Evolutionary conservation across 2,329 filamentous ascomycete species (phyloP).

Genomic region (Niveomyces coronatus): DNA sequence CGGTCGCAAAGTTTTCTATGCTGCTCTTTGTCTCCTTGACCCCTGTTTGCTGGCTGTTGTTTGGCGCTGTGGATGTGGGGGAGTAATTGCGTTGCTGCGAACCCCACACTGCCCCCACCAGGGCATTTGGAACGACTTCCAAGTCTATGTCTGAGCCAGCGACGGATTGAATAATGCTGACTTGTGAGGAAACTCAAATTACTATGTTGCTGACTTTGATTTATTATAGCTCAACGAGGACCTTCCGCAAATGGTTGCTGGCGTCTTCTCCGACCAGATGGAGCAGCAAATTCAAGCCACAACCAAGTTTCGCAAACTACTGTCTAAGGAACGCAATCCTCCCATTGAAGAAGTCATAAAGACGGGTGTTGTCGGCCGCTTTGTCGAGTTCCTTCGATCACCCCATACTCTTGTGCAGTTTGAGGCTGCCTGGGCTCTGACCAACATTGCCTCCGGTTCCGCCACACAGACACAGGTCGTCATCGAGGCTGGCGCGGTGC

Average conservation of each 20-base stretch:
- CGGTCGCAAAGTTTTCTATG: too few species aligned
- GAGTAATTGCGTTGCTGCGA: neutral
- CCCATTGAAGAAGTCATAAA: conserved; percentile 99
- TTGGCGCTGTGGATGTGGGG: conserved; percentile 6
- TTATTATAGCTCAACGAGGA: conserved; percentile 77
- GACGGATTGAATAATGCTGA: too few species aligned
- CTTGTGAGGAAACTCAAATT: too few species aligned
- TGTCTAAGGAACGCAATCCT: conserved; percentile 97
- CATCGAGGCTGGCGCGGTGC: conserved; percentile 94
- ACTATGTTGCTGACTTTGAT: conserved; percentile 1
- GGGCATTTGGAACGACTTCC: too few species aligned
- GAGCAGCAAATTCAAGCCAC: conserved; percentile 95
- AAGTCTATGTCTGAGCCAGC: too few species aligned
- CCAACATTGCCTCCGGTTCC: conserved; percentile 97
- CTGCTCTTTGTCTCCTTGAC: conserved; percentile 3
- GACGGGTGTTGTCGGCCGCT: conserved; percentile 93
- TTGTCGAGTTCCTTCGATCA: conserved; percentile 95
- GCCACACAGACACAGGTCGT: conserved; percentile 97
- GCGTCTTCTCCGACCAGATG: conserved; percentile 98
- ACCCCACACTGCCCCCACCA: conserved; percentile 7
- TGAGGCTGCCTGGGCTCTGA: conserved; percentile 96
- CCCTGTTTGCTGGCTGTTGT: conserved; percentile 9
- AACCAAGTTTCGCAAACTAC: conserved; percentile 94
- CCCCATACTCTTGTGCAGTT: conserved; percentile 98
- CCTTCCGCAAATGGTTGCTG: conserved; percentile 93